Evolutionary conservation across 208 protist genomes (phyloP).

Genomic region (Perkinsela sp.): DNA sequence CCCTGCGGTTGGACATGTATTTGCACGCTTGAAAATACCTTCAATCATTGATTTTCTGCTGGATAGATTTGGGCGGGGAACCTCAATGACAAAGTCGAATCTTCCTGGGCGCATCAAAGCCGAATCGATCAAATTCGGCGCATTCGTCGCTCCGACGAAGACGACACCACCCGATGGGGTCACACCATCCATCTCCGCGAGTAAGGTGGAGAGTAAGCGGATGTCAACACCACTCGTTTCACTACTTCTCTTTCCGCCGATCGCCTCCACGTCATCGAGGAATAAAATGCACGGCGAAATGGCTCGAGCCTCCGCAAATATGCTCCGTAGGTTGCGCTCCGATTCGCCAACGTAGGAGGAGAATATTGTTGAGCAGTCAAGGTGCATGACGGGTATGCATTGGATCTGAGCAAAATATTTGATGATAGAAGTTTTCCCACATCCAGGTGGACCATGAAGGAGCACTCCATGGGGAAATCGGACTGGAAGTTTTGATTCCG

Average conservation of each 20-base stretch:
- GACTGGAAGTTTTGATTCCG: neutral
- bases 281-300: conserved; percentile 66
- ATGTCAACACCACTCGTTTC: conserved; percentile 15
- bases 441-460: conserved; percentile 76
- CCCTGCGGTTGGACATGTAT: neutral
- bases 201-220: conserved; percentile 73
- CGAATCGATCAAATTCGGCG: conserved; percentile 48
- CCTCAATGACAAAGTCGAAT: conserved; percentile 57
- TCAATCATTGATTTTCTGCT: conserved; percentile 23
- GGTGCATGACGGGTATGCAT: conserved; percentile 39
- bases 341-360: conserved; percentile 76
- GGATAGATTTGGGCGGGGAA: conserved; percentile 18
- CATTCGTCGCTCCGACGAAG: conserved; percentile 66
- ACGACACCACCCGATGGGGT: conserved; percentile 27
- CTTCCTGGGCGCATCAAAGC: conserved; percentile 56
- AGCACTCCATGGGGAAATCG: conserved; percentile 42
- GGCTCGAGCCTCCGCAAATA: conserved; percentile 36
- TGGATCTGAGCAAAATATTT: conserved; percentile 41
- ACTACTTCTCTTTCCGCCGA: conserved; percentile 20
- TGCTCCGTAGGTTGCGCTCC: conserved; percentile 48
- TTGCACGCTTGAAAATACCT: conserved; percentile 13
- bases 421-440: conserved; percentile 70
- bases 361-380: conserved; percentile 46
- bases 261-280: conserved; percentile 75
- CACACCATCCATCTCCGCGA: conserved; percentile 91